Base-by-base conservation (phyloP, 306 rosid genomes). In the Rosa lucieae region DNA sequence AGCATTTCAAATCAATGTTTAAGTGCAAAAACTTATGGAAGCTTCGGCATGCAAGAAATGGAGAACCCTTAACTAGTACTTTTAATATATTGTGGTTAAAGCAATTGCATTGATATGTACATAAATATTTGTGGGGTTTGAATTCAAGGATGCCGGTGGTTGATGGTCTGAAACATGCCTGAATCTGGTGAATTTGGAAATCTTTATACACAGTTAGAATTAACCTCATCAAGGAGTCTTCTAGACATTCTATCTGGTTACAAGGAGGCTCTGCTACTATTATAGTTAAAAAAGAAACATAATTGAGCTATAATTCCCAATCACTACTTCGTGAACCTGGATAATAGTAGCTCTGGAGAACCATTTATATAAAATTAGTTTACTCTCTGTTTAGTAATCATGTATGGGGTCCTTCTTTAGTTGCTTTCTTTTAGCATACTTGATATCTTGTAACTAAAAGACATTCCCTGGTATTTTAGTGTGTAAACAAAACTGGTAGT, bases 11-110 rank as follows among this genome's bases (percentile, higher is more conserved):
- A 20, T 39, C 12, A 6, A 53, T 73, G 40, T 42, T 20, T 58
- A 74, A 8, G 56, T 49, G 39, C 21, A 75, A n/a, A 43, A 58
- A n/a, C 44, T 61, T 61, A 18, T 42, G 12, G 70, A 61, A 75
- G 10, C 46, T 61, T 17, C 44, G 14, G 17, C 29, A 61, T 58
- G 5, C 10, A 26, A 8, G 43, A n/a, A 58, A 37, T 61, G 35
- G 18, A 32, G 39, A 73, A 73, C 6, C 9, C 4, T 72, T 23
- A 20, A 73, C 3, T 44, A 71, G 61, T 48, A 8, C 3, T 8
- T 8, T 26, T 49, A 48, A 44, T 20, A 37, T 37, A 12, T 40
- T n/a, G 29, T n/a, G 49, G 20, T 53, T 37, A 20, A 39, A 73
- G 14, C 3, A 35, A 35, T 10, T 10, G 15, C 26, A 5, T 26